Evolutionary conservation across 2,329 filamentous ascomycete genomes (phyloP), one percentile per base, ranked within the genome.

Genomic region (Cladophialophora psammophila): DNA sequence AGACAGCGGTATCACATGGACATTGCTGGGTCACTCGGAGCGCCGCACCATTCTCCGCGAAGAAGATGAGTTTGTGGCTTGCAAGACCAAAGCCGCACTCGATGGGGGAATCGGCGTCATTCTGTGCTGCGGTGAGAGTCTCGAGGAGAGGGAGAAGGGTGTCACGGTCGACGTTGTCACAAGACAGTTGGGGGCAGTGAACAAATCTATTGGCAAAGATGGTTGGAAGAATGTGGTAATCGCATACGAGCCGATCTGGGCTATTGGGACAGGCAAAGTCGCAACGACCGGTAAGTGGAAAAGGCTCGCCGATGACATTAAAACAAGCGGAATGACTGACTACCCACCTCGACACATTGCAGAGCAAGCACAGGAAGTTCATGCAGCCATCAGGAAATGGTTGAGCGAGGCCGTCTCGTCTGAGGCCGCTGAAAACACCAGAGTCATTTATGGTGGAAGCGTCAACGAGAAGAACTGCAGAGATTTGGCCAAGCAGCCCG

Each of bases 401-500:
- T 86, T 99, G 78, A 80, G 77, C 70, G 88, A 89, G 77, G 87
- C 89, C 76, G 87, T 94, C 75, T 92, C 96, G 72, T 83, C 87
- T 77, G 86, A 91, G 78, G 92, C 91, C 65, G 88, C 93, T 55
- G 93, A 96, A 72, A 88, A 91, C 83, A 97, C 94, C 69, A 89
- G 95, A 76, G 92, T 99, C 79, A 90, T 99, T 78, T 99, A 99
- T 82, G 95, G 95, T 73, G 95, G 95, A 78, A 95, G 91, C 76
- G 95, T 99, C 76, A 96, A 87, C 79, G 95, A 97, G 87, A 97
- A 97, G 91, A 99, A 99, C 89, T 96, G 92, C 87, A 88, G 86
- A 78, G 94, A 98, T 72, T 87, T 99, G 76, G 89, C 91, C 79
- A 94, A 93, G 86, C 89, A 98, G 88, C 80, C 88, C 72, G 95